phyloP scores from a whole-genome alignment of 2,329 filamentous ascomycete genomes.

The Hypoxylon rubiginosum region DNA sequence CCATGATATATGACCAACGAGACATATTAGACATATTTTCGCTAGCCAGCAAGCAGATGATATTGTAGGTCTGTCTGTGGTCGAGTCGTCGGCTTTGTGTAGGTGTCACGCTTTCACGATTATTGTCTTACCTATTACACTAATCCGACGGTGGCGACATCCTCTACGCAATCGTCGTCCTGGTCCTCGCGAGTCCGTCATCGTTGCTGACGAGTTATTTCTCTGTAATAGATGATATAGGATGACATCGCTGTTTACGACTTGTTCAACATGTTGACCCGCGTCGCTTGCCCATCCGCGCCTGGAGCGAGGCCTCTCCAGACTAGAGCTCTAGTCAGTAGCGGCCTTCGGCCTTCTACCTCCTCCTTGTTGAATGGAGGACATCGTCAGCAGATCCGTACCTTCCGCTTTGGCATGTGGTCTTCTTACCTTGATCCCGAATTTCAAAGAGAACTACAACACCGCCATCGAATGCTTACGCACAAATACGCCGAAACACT shows the following conservation, averaged over 20 bases:
- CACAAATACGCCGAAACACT: slow-evolving; percentile 63
- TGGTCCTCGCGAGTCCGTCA: background rate
- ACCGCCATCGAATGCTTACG: slow-evolving; percentile 59
- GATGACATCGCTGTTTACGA: slow-evolving; percentile 28
- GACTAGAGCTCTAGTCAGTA: slow-evolving; percentile 34
- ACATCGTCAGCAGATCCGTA: slow-evolving; percentile 58
- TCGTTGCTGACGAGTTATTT: slow-evolving; percentile 11
- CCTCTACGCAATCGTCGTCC: background rate
- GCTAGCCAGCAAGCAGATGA: slow-evolving; percentile 20
- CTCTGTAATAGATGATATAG: slow-evolving; percentile 27
- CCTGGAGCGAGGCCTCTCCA: slow-evolving; percentile 49
- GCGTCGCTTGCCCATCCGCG: slow-evolving; percentile 47
- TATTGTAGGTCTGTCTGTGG: slow-evolving; percentile 15
- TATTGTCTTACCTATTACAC: slow-evolving; percentile 8
- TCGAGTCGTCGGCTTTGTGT: slow-evolving; percentile 33
- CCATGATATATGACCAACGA: slow-evolving; percentile 13
- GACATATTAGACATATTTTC: slow-evolving; percentile 13
- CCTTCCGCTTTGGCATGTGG: slow-evolving; percentile 65
- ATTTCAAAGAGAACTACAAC: slow-evolving; percentile 59
- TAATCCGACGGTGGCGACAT: slow-evolving; percentile 15
- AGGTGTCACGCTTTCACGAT: slow-evolving; percentile 15
- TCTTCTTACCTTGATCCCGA: slow-evolving; percentile 59
- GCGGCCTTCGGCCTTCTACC: slow-evolving; percentile 34
- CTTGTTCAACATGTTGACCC: slow-evolving; percentile 53
- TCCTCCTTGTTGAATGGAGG: slow-evolving; percentile 40